Percentiles rank a stretch among this genome's conserved stretches.
Evolutionary conservation across 768 basidiomycete species (phyloP).

Genomic region (Paxillus rubicundulus): DNA sequence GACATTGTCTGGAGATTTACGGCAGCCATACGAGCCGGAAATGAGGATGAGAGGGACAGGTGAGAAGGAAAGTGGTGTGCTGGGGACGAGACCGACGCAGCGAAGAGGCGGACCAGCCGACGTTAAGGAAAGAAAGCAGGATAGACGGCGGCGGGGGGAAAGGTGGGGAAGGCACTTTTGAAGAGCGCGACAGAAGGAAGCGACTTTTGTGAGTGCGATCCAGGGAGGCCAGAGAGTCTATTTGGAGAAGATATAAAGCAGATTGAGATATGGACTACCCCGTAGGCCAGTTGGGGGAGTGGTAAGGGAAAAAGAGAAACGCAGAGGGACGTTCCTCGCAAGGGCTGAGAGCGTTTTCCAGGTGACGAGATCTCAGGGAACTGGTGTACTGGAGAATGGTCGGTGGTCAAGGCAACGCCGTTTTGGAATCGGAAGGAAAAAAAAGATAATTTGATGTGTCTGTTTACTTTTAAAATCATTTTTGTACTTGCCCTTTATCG

Average conservation of each 20-base stretch:
- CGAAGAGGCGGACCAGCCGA: conserved; percentile 58
- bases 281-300: conserved; percentile 14
- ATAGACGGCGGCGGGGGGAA: not conserved
- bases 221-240: not conserved
- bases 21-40: conserved; percentile 54
- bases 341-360: conserved; percentile 17
- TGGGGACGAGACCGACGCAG: conserved; percentile 31
- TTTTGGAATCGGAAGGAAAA: conserved; percentile 8
- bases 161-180: not conserved
- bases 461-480: not conserved
- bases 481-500: conserved; percentile 6
- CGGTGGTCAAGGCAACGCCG: conserved; percentile 54
- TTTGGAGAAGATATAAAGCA: not conserved
- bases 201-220: not conserved
- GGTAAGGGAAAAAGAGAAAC: conserved; percentile 26
- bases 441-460: no score
- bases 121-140: conserved; percentile 9
- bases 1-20: conserved; percentile 75
- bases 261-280: conserved; percentile 15
- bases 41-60: conserved; percentile 14
- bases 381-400: conserved; percentile 28
- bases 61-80: conserved; percentile 39
- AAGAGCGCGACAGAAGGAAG: not conserved
- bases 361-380: conserved; percentile 33
- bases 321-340: not conserved